Conservation (phyloP, 805 yeast genomes). For the Nakazawaea pomicola region DNA sequence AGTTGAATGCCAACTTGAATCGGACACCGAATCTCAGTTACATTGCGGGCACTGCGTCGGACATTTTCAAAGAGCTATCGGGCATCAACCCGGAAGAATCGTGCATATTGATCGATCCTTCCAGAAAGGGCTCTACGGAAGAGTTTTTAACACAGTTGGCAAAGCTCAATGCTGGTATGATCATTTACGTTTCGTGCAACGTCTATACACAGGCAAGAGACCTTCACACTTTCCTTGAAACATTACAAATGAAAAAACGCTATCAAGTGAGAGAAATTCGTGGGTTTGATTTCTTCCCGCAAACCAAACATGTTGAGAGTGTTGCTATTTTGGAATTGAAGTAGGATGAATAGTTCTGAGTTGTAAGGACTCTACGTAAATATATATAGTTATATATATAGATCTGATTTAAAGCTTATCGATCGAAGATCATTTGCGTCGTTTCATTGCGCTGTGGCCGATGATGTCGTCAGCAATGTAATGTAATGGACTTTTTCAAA, state of each 20-base stretch:
- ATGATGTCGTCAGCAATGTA: too few relatives aligned
- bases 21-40: slow-evolving; percentile 26
- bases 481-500: too few relatives aligned
- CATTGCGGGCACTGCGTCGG: slow-evolving; percentile 33
- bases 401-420: too few relatives aligned
- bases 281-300: slow-evolving; percentile 49
- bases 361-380: not conserved
- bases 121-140: slow-evolving; percentile 35
- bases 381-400: not conserved
- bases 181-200: slow-evolving; percentile 40
- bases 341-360: not conserved
- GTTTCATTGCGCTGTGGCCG: too few relatives aligned
- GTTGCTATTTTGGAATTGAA: slow-evolving; percentile 37
- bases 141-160: slow-evolving; percentile 31
- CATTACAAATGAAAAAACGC: slow-evolving; percentile 16
- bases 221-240: slow-evolving; percentile 24
- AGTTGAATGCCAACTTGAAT: slow-evolving; percentile 34
- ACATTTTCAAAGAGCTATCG: slow-evolving; percentile 27
- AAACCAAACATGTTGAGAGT: slow-evolving; percentile 54
- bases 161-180: slow-evolving; percentile 31
- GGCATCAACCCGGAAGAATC: slow-evolving; percentile 28
- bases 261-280: slow-evolving; percentile 24
- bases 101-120: slow-evolving; percentile 39
- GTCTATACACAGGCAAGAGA: slow-evolving; percentile 43
- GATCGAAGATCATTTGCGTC: too few relatives aligned